A percentile compares a stretch with the other conserved stretches of the same genome.
Evolutionary conservation across 768 basidiomycete genomes (phyloP).

Genomic region (Pulveroboletus sp.): DNA sequence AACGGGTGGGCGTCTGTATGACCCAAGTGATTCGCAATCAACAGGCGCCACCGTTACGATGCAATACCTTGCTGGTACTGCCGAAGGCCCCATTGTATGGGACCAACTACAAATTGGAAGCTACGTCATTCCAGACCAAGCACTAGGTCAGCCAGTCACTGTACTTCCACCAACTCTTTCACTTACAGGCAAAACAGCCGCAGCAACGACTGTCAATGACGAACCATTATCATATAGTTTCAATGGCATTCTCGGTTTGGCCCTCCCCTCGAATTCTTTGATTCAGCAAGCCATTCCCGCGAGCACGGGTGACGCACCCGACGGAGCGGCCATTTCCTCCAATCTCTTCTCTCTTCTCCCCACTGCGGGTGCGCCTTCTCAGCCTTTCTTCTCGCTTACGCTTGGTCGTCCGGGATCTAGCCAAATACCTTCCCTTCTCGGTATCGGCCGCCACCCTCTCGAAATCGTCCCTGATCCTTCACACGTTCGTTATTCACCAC

Average conservation of each 20-base stretch:
- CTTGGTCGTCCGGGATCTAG: slow-evolving; percentile 64
- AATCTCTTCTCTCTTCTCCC: slow-evolving; percentile 72
- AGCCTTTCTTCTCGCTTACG: slow-evolving; percentile 62
- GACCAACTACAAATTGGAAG: slow-evolving; percentile 59
- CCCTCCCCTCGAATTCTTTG: slow-evolving; percentile 66
- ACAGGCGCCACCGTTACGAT: slow-evolving; percentile 47
- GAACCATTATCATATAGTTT: slow-evolving; percentile 59
- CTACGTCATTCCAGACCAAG: slow-evolving; percentile 61
- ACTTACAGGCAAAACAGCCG: slow-evolving; percentile 38
- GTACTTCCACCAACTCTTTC: not conserved
- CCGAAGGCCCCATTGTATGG: slow-evolving; percentile 64
- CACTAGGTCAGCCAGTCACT: slow-evolving; percentile 47
- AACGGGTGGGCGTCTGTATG: slow-evolving; percentile 47
- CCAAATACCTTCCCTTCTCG: slow-evolving; percentile 53
- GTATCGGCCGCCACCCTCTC: slow-evolving; percentile 64
- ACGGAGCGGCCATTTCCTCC: slow-evolving; percentile 63
- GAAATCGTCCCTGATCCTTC: slow-evolving; percentile 49
- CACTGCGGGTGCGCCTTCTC: slow-evolving; percentile 43
- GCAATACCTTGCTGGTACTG: slow-evolving; percentile 54
- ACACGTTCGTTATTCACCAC: slow-evolving; percentile 43
- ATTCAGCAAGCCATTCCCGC: slow-evolving; percentile 53
- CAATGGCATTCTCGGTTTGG: slow-evolving; percentile 69
- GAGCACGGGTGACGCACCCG: slow-evolving; percentile 43
- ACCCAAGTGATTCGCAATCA: slow-evolving; percentile 43
- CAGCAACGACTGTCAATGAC: slow-evolving; percentile 46